Evolutionary conservation across 495 filamentous ascomycete species (phyloP), one percentile per base, ranked within the genome.

Genomic region (Diplogelasinospora grovesii): DNA sequence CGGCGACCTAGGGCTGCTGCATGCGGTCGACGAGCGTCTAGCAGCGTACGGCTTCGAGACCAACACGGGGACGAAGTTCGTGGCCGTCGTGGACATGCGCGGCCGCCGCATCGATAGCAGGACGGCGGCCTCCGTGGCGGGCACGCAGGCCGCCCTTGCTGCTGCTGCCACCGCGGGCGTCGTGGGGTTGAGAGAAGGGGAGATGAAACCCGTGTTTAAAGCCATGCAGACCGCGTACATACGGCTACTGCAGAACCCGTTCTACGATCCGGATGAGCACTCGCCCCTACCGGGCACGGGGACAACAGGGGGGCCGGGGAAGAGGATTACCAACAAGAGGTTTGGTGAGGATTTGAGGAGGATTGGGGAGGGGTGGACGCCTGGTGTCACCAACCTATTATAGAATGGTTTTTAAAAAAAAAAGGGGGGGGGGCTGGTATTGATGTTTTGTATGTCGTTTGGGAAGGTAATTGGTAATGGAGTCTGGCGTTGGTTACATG

Each of bases 41-140:
- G 86, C 88, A 13, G 78, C 82, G 41, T 98, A 96, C 68, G 92
- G 92, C 45, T 97, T 86, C 79, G 71, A 95, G 54, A 97, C 92
- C n/a, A 96, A 94, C 59, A 97, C 93, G 5, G 90, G 89, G 5
- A 78, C 90, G 21, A 89, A 86, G 59, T 77, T 98, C 48, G 78
- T 96, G 21, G 78, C 86, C 26, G 78, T 95, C 1, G 82, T 97
- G 10, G 92, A 97, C 59, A 80, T 93, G 69, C 73, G 82, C 35
- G 89, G 89, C 1, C 63, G 71, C 15, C 27, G 57, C 13, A 32
- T 53, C 6, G 55, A 73, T 31, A 45, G 47, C 40, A 41, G 26
- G 32, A 54, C 27, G 36, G 45, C 34, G 38, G 50, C 42, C 21
- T 50, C 32, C 48, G 59, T 21, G 33, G 61, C 43, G 28, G 40